Conservation (phyloP, 805 yeast species). For the Monosporozyma aerobia region DNA sequence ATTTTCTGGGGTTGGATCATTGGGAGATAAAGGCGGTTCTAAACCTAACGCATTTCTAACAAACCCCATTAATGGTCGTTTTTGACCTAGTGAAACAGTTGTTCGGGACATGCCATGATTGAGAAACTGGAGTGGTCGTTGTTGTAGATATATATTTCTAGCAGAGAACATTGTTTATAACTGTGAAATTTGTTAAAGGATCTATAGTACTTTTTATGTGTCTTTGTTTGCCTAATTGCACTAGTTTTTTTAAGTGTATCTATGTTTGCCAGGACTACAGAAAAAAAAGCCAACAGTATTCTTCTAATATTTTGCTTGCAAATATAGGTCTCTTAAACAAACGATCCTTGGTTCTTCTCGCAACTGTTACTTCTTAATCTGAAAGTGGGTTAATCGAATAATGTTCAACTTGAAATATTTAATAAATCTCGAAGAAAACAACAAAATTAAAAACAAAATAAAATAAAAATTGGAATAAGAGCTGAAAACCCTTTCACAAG, state of each 20-base stretch:
- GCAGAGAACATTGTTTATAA: not conserved
- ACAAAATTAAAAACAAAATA: not conserved
- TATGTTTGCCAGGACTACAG: not conserved
- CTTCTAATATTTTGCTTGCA: not conserved
- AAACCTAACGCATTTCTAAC: conserved; percentile 43
- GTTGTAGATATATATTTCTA: not conserved
- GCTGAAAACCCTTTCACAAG: not conserved
- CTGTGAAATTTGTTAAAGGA: not conserved
- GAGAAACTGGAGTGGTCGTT: conserved; percentile 4
- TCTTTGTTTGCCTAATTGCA: too few relatives aligned
- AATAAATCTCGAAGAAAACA: not conserved
- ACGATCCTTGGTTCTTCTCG: too few relatives aligned
- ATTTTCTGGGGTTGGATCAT: conserved; percentile 61
- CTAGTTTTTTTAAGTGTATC: not conserved
- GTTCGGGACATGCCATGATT: not conserved
- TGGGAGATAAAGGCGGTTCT: conserved; percentile 55
- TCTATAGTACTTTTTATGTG: not conserved
- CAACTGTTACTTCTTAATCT: too few relatives aligned
- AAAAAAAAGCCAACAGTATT: too few relatives aligned
- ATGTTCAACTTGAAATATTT: not conserved
- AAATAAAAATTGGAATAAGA: not conserved
- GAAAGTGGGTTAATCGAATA: not conserved
- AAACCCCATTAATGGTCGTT: conserved; percentile 30
- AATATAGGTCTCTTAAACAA: too few relatives aligned
- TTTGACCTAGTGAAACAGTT: conserved; percentile 1